Conservation (phyloP, 495 filamentous ascomycete genomes). For the Penicillium canariense region DNA sequence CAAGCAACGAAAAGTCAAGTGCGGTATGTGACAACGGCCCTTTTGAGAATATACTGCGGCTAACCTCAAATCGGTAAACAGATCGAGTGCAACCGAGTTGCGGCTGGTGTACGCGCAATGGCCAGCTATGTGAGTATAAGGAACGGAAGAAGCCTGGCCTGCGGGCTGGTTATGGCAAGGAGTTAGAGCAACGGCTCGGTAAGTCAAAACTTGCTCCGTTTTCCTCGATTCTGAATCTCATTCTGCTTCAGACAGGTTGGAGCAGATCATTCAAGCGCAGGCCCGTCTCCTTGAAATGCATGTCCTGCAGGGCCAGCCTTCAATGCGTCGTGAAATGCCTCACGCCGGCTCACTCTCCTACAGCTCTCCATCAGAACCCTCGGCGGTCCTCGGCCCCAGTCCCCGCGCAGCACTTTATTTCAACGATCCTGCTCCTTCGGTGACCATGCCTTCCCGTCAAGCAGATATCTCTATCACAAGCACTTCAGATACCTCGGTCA, state of each 20-base stretch:
- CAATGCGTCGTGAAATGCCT: constrained; percentile 22
- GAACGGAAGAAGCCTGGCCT: constrained; percentile 83
- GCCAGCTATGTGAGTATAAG: constrained; percentile 75
- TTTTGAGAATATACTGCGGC: not conserved
- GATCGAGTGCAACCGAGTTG: constrained; percentile 79
- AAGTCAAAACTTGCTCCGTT: constrained; percentile 3
- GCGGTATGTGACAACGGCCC: constrained; percentile 41
- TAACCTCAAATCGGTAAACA: constrained; percentile 20
- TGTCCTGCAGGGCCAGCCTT: constrained; percentile 38
- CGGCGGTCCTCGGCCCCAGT: constrained; percentile 36
- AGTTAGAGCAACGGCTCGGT: constrained; percentile 76
- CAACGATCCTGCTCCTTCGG: constrained; percentile 34
- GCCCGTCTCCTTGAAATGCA: constrained; percentile 49
- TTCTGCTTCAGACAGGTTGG: constrained; percentile 40
- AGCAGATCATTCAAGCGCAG: constrained; percentile 48
- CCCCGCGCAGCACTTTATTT: constrained; percentile 37
- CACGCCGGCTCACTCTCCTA: constrained; percentile 35
- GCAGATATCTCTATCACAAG: constrained; percentile 35
- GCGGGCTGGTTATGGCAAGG: constrained; percentile 81
- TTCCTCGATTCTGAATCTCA: constrained; percentile 1
- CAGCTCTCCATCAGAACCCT: constrained; percentile 45
- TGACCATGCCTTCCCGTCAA: constrained; percentile 28
- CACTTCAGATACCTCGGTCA: constrained; percentile 37
- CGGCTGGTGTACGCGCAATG: constrained; percentile 84
- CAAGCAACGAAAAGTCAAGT: constrained; percentile 84